A percentile compares a stretch with the other conserved stretches of the same genome.
These are phyloP conservation scores for Limnanthes douglasii DNA, from an alignment of 345 rosid genomes.

Conservation along the genomic window DNA sequence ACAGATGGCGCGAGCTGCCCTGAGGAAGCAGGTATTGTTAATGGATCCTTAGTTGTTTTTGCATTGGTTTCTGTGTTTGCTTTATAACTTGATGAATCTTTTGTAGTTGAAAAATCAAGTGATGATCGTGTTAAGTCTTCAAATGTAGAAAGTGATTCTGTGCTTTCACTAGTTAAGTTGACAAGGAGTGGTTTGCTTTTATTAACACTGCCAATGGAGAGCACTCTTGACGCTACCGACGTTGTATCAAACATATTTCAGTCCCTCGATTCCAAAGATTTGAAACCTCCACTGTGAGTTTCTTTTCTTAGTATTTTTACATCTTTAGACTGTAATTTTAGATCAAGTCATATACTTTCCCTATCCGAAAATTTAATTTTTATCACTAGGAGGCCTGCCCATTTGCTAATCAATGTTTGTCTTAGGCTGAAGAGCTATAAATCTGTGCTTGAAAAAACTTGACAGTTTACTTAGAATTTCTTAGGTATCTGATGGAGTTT, in stretches of 20 bases:
- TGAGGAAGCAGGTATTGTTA: conserved; percentile 24
- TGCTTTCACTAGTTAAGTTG: conserved; percentile 78
- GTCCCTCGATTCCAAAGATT: conserved; percentile 38
- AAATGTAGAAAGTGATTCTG: conserved; percentile 14
- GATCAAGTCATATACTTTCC: too few species aligned
- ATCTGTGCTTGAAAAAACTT: too few species aligned
- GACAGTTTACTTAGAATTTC: too few species aligned
- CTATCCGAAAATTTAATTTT: too few species aligned
- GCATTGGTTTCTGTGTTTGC: not conserved
- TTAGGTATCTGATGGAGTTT: too few species aligned
- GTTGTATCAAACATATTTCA: conserved; percentile 36
- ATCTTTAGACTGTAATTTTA: too few species aligned
- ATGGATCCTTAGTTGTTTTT: conserved; percentile 2
- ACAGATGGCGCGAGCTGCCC: conserved; percentile 6
- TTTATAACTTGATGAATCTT: not conserved
- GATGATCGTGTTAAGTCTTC: conserved; percentile 10
- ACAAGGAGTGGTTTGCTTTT: conserved; percentile 77
- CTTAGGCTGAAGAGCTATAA: too few species aligned
- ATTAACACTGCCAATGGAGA: conserved; percentile 33
- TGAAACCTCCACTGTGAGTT: conserved; percentile 58
- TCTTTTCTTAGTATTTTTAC: not conserved
- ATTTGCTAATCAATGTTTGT: too few species aligned
- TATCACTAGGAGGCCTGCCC: too few species aligned
- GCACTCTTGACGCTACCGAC: conserved; percentile 20
- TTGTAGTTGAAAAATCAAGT: conserved; percentile 17